A percentile compares a stretch with the other conserved stretches of the same genome.
These are phyloP conservation scores for Chlorella vulgaris DNA, from an alignment of 139 green algal genomes.

Conservation along the genomic window DNA sequence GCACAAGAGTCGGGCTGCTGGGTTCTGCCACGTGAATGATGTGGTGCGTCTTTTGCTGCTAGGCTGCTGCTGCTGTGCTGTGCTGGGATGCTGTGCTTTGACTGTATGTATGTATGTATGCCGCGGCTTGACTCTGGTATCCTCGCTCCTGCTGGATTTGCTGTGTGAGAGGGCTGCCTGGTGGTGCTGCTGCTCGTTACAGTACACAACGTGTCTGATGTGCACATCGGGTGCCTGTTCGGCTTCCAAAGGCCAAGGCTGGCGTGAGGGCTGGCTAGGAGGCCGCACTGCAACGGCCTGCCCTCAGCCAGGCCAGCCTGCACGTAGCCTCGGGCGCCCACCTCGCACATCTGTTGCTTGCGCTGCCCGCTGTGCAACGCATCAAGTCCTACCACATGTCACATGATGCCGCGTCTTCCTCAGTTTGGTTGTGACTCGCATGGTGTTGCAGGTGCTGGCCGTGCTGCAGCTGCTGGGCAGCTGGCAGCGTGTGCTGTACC, in stretches of 20 bases:
- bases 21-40: slow-evolving; percentile 55
- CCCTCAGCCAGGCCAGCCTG: too few relatives aligned
- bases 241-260: too few relatives aligned
- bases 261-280: too few relatives aligned
- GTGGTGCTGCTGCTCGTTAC: too few relatives aligned
- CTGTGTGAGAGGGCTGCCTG: too few relatives aligned
- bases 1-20: slow-evolving; percentile 17
- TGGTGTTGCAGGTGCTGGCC: slow-evolving; percentile 30
- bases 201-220: too few relatives aligned
- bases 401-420: background rate
- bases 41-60: background rate
- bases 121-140: background rate
- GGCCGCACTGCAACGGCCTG: too few relatives aligned
- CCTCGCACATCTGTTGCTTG: too few relatives aligned
- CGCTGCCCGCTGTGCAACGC: too few relatives aligned
- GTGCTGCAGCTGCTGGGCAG: slow-evolving; percentile 38
- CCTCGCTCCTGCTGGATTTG: too few relatives aligned
- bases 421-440: background rate
- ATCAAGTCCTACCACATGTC: background rate
- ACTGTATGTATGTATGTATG: background rate
- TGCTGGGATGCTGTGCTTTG: background rate
- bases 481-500: slow-evolving; percentile 47
- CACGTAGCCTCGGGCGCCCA: too few relatives aligned
- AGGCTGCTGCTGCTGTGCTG: background rate
- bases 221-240: too few relatives aligned